These are phyloP conservation scores for Aspergillus clavatus DNA, from an alignment of 2,329 filamentous ascomycete genomes.

Conservation along the genomic window DNA sequence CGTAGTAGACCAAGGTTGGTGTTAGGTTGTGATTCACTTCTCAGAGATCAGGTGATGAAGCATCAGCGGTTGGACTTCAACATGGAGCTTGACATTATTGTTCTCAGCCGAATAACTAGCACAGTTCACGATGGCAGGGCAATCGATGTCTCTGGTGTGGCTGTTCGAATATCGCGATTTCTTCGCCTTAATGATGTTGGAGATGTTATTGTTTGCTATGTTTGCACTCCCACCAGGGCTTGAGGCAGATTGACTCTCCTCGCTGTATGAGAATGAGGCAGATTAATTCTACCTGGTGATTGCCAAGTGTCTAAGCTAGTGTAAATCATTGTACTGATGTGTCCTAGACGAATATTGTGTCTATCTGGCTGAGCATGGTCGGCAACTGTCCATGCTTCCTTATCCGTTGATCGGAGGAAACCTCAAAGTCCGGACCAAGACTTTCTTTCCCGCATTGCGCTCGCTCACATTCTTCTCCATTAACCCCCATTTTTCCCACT, in stretches of 20 bases:
- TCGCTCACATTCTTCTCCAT: constrained; percentile 14
- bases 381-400: not conserved
- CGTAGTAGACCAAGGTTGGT: not conserved
- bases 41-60: too few relatives aligned
- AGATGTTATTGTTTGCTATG: not conserved
- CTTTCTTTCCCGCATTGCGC: constrained; percentile 11
- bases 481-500: constrained; percentile 13
- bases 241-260: not conserved
- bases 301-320: too few relatives aligned
- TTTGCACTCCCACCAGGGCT: not conserved
- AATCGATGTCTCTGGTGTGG: too few relatives aligned
- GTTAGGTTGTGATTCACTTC: not conserved
- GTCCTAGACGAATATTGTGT: not conserved
- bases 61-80: too few relatives aligned
- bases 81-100: too few relatives aligned
- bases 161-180: too few relatives aligned
- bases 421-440: not conserved
- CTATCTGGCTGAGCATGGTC: not conserved
- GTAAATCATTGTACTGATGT: too few relatives aligned
- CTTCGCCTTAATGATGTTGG: not conserved
- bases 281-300: not conserved
- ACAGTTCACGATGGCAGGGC: too few relatives aligned
- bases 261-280: not conserved
- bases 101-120: too few relatives aligned
- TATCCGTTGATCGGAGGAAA: constrained; percentile 3